Evolutionary conservation across 331 rosid genomes (phyloP).

Genomic region (Malus hybrid): DNA sequence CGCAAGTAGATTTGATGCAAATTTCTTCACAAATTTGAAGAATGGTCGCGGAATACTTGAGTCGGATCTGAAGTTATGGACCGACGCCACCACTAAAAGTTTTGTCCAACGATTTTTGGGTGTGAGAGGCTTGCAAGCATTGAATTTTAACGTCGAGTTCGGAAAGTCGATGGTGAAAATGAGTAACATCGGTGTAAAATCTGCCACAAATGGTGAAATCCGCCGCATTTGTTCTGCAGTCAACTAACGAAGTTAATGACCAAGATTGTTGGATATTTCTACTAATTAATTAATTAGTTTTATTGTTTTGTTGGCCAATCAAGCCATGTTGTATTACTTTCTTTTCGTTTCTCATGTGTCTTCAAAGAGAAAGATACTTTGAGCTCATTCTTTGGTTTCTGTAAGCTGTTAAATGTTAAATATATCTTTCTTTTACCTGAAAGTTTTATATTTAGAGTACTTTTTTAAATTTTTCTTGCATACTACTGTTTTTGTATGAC

Average conservation of each 20-base stretch:
- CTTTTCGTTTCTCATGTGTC: too few species aligned
- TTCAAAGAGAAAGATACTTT: too few species aligned
- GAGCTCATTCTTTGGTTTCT: too few species aligned
- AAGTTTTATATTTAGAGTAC: too few species aligned
- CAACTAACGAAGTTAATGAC: constrained; percentile 15
- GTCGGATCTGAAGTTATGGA: constrained; percentile 68
- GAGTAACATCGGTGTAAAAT: constrained; percentile 54
- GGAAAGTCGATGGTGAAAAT: constrained; percentile 67
- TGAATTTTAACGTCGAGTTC: constrained; percentile 46
- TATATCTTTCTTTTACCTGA: too few species aligned
- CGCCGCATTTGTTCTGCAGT: constrained; percentile 51
- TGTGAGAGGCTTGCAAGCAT: constrained; percentile 23
- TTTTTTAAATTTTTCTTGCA: too few species aligned
- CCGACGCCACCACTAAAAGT: constrained; percentile 41
- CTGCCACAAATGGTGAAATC: constrained; percentile 47
- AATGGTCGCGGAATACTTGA: constrained; percentile 52
- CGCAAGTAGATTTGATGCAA: constrained; percentile 29
- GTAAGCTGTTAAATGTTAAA: too few species aligned
- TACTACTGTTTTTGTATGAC: too few species aligned
- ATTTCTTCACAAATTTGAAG: constrained; percentile 44
- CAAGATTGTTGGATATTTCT: too few species aligned
- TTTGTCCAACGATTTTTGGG: constrained; percentile 43
- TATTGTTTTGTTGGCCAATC: too few species aligned
- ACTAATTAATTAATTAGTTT: too few species aligned
- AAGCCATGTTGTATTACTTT: too few species aligned